Base-by-base conservation (phyloP, 495 filamentous ascomycete species). In the Penicillium desertorum region DNA sequence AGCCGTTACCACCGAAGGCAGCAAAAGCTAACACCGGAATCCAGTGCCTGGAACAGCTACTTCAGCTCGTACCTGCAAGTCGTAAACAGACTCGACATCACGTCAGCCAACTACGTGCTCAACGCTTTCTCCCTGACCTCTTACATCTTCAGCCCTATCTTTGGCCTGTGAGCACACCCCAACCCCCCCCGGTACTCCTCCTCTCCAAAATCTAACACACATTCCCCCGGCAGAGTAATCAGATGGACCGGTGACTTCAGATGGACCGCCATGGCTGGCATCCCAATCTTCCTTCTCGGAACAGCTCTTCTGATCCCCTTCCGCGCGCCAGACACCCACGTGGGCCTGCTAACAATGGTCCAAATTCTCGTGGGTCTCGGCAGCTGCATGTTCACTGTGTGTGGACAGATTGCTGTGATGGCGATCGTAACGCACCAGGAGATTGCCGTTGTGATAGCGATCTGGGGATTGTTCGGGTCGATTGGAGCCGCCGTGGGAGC, bases 321-420 rank as follows among this genome's bases (percentile, higher is more conserved):
- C 77, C 83, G 86, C 34, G 79, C 83, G 22, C 77, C 81, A 53
- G 68, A 75, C 50, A 73, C 71, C 22, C 59, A 75, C 51, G 66
- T 87, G 22, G 86, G 84, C 10, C 84, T 83, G 64, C 72, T 91
- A 20, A 73, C 87, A 65, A 85, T 88, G 81, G 83, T 79, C 61
- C 83, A 90, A 65, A 84, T 90, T 64, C 81, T 88, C 67, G 86
- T 88, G 55, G 81, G 84, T 29, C 75, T 89, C 39, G 73, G 76
- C 20, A 82, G 80, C 14, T 79, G 80, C 32, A 76, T 76, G 5
- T 66, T 83, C n/a, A 42, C 86, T 43, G 83, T 88, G 62, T 75
- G 71, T 56, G 79, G 83, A 58, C 80, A 88, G 60, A 78, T 88
- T 36, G 84, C 86, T 2, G 77, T 81, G 66, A 84, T 88, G 83